phyloP scores from a whole-genome alignment of 768 basidiomycete species.

The Pleurotus eryngii region DNA sequence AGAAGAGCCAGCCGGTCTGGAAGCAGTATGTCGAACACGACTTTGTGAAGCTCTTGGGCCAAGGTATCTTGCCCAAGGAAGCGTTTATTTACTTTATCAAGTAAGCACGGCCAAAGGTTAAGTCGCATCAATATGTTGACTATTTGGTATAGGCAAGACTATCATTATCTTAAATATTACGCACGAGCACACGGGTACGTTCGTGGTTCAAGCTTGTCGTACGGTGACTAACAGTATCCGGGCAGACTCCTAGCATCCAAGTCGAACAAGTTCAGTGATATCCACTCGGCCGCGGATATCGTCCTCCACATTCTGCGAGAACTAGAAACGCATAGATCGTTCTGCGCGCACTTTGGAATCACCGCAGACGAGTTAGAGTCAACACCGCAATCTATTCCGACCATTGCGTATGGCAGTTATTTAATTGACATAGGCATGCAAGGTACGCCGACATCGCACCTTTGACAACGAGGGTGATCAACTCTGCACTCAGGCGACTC shows the following conservation, averaged over 20 bases:
- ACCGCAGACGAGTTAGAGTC: slow-evolving; percentile 53
- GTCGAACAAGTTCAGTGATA: slow-evolving; percentile 57
- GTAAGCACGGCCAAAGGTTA: slow-evolving; percentile 34
- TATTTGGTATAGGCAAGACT: slow-evolving; percentile 60
- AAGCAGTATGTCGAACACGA: slow-evolving; percentile 77
- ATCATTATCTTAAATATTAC: slow-evolving; percentile 80
- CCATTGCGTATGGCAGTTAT: slow-evolving; percentile 85
- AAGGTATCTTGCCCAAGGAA: slow-evolving; percentile 62
- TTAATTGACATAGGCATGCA: slow-evolving; percentile 74
- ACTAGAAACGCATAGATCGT: slow-evolving; percentile 65
- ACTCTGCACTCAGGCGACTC: slow-evolving; percentile 52
- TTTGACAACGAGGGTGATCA: not conserved
- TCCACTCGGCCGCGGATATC: slow-evolving; percentile 59
- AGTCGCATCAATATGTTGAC: too few species aligned
- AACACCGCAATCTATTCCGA: slow-evolving; percentile 65
- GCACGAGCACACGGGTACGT: slow-evolving; percentile 73
- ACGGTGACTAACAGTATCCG: not conserved
- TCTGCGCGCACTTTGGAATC: slow-evolving; percentile 72
- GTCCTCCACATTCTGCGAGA: slow-evolving; percentile 67
- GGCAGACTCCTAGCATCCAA: slow-evolving; percentile 78
- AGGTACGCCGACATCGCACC: slow-evolving; percentile 34
- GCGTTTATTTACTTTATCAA: slow-evolving; percentile 83
- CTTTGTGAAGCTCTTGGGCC: slow-evolving; percentile 74
- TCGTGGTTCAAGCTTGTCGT: not conserved
- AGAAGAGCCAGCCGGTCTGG: slow-evolving; percentile 55